Conservation (phyloP, 2,329 filamentous ascomycete genomes). For the Penicillium aurantiogriseum region DNA sequence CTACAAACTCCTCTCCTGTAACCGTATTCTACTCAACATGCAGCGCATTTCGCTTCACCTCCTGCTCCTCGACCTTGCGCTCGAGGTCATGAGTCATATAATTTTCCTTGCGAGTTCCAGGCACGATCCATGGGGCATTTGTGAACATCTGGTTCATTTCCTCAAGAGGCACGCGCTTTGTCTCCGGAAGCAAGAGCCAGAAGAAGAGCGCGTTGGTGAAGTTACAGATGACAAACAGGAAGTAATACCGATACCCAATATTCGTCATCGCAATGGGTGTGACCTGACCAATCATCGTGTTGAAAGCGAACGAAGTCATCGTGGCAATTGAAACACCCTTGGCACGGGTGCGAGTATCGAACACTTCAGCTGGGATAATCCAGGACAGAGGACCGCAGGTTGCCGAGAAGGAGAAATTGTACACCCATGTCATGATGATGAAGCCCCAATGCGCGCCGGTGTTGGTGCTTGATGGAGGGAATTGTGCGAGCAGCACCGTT, state of each 20-base stretch:
- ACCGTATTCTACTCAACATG: slow-evolving; percentile 16
- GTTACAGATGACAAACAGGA: slow-evolving; percentile 66
- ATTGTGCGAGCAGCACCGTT: slow-evolving; percentile 55
- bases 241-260: slow-evolving; percentile 58
- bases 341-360: slow-evolving; percentile 71
- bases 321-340: slow-evolving; percentile 74
- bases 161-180: slow-evolving; percentile 61
- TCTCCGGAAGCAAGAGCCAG: slow-evolving; percentile 66
- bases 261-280: slow-evolving; percentile 60
- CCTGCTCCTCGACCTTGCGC: slow-evolving; percentile 56
- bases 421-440: slow-evolving; percentile 74
- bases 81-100: slow-evolving; percentile 60
- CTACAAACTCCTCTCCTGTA: neutral
- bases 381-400: slow-evolving; percentile 68
- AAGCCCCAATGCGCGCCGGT: slow-evolving; percentile 52
- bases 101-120: slow-evolving; percentile 54
- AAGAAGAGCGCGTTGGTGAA: slow-evolving; percentile 68
- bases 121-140: slow-evolving; percentile 64
- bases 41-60: slow-evolving; percentile 47
- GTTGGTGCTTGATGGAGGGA: slow-evolving; percentile 57
- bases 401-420: slow-evolving; percentile 73
- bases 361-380: slow-evolving; percentile 65
- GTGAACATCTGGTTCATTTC: slow-evolving; percentile 68
- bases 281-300: slow-evolving; percentile 71
- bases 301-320: slow-evolving; percentile 72